Evolutionary conservation across 345 rosid genomes (phyloP).

Genomic region (Melaleuca quinquenervia): DNA sequence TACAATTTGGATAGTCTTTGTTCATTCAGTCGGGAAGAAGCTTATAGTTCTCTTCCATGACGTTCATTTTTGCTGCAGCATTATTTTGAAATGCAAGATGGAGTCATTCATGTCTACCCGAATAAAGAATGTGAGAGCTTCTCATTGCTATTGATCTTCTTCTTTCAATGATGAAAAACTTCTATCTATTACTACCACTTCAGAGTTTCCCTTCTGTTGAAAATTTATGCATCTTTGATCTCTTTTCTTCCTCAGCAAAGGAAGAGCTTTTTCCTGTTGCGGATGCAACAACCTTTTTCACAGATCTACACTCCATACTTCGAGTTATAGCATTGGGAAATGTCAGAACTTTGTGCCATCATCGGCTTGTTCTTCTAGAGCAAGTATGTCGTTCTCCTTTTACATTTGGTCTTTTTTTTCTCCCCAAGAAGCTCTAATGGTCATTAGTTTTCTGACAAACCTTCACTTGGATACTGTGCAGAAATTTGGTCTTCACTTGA

Average conservation of each 20-base stretch:
- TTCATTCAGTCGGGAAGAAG: not conserved
- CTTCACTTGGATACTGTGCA: slow-evolving; percentile 15
- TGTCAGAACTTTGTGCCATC: slow-evolving; percentile 87
- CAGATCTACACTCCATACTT: slow-evolving; percentile 80
- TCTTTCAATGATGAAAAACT: not conserved
- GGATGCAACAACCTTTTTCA: slow-evolving; percentile 87
- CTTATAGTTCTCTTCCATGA: not conserved
- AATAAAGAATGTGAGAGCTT: slow-evolving; percentile 57
- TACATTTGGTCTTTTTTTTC: not conserved
- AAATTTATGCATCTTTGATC: not conserved
- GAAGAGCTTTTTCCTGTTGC: slow-evolving; percentile 86
- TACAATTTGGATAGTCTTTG: not conserved
- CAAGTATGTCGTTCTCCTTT: slow-evolving; percentile 35
- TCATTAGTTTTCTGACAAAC: not conserved
- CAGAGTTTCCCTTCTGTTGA: not conserved
- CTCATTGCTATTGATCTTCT: not conserved
- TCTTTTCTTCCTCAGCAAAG: slow-evolving; percentile 32
- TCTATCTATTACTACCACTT: not conserved
- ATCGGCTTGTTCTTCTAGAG: slow-evolving; percentile 88
- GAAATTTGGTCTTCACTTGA: slow-evolving; percentile 98
- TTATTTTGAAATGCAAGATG: slow-evolving; percentile 89
- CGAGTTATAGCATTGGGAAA: slow-evolving; percentile 86
- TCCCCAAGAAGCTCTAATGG: not conserved
- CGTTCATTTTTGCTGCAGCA: slow-evolving; percentile 44
- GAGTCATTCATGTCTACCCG: slow-evolving; percentile 85